Base-by-base conservation (phyloP, 148 eudicot species). In the Chenopodium suecicum region DNA sequence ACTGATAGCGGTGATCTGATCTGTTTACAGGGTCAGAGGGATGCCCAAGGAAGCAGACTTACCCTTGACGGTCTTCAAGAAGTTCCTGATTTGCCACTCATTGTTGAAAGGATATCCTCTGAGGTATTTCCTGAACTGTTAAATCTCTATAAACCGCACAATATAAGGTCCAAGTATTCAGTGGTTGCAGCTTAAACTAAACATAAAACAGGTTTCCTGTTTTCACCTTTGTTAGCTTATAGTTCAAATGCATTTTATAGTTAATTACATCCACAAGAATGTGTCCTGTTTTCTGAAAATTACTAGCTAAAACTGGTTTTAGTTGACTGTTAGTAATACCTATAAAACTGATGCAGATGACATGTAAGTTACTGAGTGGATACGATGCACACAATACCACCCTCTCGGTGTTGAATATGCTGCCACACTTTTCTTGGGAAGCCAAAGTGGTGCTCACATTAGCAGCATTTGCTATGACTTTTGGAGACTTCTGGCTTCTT, bases 401-500 rank as follows among this genome's bases (percentile, higher is more conserved):
- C 25, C 74, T 88, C 50, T 72, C 85, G 11, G 73, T 90, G 67
- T 71, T 88, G 27, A 82, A 63, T 68, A 13, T 78, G 52, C 52
- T 90, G 31, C 25, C 81, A 9, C 79, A 80, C 70, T 90, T 66
- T 56, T 34, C 85, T 19, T 90, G 92, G 92, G 90, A 88, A 56
- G 88, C 88, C 23, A 90, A 90, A 78, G 81, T 85, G 77, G 88
- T 85, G 9, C 71, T 88, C 4, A 79, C 90, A 34, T 63, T 90
- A 58, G 90, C 90, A 22, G 88, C 92, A 17, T 88, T 90, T 54
- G 84, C 85, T 9, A 62, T 88, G 25, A 79, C 82, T 52, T 88
- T 81, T 31, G 89, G 90, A 7, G 92, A 90, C 46, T 90, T 88
- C 70, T 90, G 92, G 92, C 89, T 90, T 27, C 85, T 90, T 2